Conservation (phyloP, 2,329 filamentous ascomycete genomes). For the Clarireedia sp. region DNA sequence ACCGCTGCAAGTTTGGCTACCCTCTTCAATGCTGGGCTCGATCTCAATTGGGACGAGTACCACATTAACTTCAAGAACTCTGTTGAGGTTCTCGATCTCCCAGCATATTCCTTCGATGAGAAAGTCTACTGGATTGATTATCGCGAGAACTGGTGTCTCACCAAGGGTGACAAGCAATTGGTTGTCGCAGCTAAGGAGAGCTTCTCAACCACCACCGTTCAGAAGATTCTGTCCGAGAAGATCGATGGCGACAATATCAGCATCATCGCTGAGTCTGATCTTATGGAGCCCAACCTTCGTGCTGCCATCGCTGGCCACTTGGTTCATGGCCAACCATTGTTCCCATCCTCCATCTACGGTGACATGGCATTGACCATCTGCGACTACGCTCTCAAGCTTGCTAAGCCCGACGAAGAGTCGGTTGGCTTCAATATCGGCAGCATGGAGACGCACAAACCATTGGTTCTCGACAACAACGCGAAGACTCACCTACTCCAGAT, state of each 20-base stretch:
- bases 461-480: constrained; percentile 41
- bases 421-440: constrained; percentile 49
- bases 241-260: constrained; percentile 41
- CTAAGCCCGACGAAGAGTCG: constrained; percentile 29
- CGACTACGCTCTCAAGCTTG: constrained; percentile 44
- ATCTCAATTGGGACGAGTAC: constrained; percentile 62
- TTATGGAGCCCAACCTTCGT: constrained; percentile 33
- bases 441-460: constrained; percentile 61
- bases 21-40: constrained; percentile 52
- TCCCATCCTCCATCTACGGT: constrained; percentile 43
- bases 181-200: constrained; percentile 45
- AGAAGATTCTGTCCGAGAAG: constrained; percentile 41
- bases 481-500: constrained; percentile 12
- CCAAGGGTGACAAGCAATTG: constrained; percentile 54
- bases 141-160: constrained; percentile 58
- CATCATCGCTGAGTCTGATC: constrained; percentile 45
- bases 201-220: constrained; percentile 30
- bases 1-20: constrained; percentile 48
- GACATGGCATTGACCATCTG: constrained; percentile 52
- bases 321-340: constrained; percentile 49
- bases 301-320: constrained; percentile 45
- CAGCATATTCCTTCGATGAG: constrained; percentile 57
- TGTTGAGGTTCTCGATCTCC: constrained; percentile 53
- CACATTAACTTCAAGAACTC: constrained; percentile 50
- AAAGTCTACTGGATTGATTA: constrained; percentile 60